Evolutionary conservation across 495 filamentous ascomycete species (phyloP).

Genomic region (Thermothielavioides terrestris): DNA sequence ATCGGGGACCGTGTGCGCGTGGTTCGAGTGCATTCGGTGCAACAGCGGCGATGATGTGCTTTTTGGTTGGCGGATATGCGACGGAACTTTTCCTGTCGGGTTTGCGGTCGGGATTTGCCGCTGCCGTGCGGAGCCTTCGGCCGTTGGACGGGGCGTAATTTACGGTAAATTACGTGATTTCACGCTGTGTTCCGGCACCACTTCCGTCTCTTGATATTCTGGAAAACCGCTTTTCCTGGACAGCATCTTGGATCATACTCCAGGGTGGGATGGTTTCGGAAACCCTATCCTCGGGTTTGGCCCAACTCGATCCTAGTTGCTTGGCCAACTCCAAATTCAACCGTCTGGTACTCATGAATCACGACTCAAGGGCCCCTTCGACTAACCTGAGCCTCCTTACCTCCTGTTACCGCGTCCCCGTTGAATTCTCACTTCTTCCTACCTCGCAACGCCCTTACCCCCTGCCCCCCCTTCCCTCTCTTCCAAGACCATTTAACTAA

Average conservation of each 20-base stretch:
- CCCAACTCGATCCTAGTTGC: no score
- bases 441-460: no score
- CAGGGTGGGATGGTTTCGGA: no score
- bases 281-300: no score
- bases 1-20: neutral
- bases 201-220: no score
- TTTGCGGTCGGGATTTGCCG: slow-evolving; percentile 10
- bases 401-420: slow-evolving; percentile 1
- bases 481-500: neutral
- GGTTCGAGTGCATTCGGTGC: slow-evolving; percentile 3
- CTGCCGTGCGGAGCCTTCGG: neutral
- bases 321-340: no score
- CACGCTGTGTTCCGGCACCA: no score
- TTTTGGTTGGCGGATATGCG: neutral
- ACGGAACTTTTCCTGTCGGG: slow-evolving; percentile 13
- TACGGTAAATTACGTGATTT: slow-evolving; percentile 1
- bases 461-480: neutral
- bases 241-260: no score
- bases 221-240: no score
- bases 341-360: no score
- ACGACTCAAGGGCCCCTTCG: no score
- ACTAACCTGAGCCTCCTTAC: neutral
- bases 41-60: slow-evolving; percentile 1
- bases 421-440: no score
- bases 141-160: neutral